Evolutionary conservation across 169 alveolate genomes (phyloP).

Genomic region (Miamiensis avidus): DNA sequence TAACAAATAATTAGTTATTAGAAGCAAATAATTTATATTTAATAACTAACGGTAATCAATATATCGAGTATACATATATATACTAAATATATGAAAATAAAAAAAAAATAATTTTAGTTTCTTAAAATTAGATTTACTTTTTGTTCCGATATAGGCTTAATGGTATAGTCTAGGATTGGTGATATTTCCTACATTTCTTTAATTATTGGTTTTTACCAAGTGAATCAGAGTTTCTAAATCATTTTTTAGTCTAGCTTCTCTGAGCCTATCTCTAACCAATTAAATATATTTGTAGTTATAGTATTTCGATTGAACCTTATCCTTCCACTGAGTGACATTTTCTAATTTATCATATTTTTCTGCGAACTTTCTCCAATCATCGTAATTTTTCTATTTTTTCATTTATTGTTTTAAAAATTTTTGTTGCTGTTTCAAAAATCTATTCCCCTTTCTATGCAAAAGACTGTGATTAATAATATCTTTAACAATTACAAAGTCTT

Average conservation of each 20-base stretch:
- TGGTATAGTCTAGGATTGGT: constrained; percentile 53
- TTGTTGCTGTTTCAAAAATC: background rate
- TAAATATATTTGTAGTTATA: constrained; percentile 45
- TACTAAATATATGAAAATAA: no score
- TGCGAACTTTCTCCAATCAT: constrained; percentile 49
- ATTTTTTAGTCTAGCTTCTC: constrained; percentile 32
- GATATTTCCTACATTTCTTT: constrained; percentile 60
- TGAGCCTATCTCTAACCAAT: constrained; percentile 14
- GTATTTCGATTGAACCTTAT: constrained; percentile 5
- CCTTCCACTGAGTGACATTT: constrained; percentile 53
- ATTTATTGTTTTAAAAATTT: constrained; percentile 8
- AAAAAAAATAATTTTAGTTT: no score
- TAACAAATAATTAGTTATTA: no score
- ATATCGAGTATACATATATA: background rate
- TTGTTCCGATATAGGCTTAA: constrained; percentile 61
- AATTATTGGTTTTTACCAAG: constrained; percentile 45
- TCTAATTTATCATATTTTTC: constrained; percentile 33
- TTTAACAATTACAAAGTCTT: constrained; percentile 10
- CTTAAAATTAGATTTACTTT: background rate
- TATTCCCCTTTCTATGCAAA: background rate
- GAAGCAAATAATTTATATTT: no score
- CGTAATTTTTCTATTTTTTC: constrained; percentile 14
- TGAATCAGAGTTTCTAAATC: constrained; percentile 46
- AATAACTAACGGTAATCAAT: background rate
- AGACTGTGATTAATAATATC: background rate